Conservation (phyloP, 768 basidiomycete species). For the Termitomyces eurrhizus region DNA sequence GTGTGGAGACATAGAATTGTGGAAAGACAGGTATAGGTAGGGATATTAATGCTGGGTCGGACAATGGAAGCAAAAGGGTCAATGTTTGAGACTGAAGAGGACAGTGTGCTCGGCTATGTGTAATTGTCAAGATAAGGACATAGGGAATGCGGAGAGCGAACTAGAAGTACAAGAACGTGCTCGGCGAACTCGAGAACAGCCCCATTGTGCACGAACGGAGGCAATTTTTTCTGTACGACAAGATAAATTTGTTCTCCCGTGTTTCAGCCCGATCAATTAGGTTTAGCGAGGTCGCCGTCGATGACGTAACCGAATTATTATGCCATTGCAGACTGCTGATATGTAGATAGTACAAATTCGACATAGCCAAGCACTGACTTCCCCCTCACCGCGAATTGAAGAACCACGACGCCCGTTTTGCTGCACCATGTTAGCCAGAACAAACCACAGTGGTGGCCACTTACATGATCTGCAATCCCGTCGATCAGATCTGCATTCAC, state of each 20-base stretch:
- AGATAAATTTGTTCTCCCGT: conserved; percentile 22
- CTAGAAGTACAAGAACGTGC: conserved; percentile 4
- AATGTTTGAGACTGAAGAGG: conserved; percentile 20
- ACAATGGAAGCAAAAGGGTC: conserved; percentile 23
- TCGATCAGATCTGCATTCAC: conserved; percentile 11
- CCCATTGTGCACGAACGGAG: conserved; percentile 20
- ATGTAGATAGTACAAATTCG: conserved; percentile 15
- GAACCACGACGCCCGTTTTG: conserved; percentile 92
- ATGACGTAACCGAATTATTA: conserved; percentile 20
- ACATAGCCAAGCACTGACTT: not conserved
- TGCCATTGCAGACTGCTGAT: conserved; percentile 14
- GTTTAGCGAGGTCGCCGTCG: conserved; percentile 34
- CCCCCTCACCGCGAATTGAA: conserved; percentile 71
- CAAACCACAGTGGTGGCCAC: conserved; percentile 21
- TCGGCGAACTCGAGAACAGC: conserved; percentile 2
- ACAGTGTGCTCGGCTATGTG: conserved; percentile 22
- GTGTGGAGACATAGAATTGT: conserved; percentile 33
- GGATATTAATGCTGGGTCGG: conserved; percentile 16
- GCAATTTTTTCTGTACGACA: conserved; percentile 24
- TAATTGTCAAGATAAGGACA: not conserved
- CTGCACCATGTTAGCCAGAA: conserved; percentile 32
- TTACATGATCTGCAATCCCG: conserved; percentile 34
- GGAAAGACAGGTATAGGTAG: conserved; percentile 6
- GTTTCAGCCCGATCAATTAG: conserved; percentile 39
- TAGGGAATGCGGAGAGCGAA: not conserved